Evolutionary conservation across 257 asterid species (phyloP), one percentile per base, ranked within the genome.

Genomic region (Solanum sejunctum): DNA sequence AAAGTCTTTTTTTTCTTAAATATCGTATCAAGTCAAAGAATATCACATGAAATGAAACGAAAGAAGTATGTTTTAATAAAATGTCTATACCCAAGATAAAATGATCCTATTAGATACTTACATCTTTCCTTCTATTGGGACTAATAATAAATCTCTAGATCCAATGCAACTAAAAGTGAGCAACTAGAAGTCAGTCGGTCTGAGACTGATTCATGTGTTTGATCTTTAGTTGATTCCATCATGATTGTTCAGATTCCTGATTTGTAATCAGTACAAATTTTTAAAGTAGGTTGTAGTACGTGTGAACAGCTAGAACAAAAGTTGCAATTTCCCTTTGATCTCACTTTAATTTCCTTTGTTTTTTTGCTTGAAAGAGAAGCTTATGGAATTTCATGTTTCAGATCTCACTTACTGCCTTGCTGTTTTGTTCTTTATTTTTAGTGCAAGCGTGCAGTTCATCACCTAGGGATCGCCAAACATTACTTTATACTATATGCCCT

Each of bases 391-490:
- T 26, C 39, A 51, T n/a, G 81, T 26, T 73, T 73, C 81, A 47
- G 15, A 51, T 77, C 82, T 75, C 26, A 11, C 13, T 36, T 73
- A 43, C 51, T 67, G 13, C 51, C 36, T 17, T 70, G 6, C 41
- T 73, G 7, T 73, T 21, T 73, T 47, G 4, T 73, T 73, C 58
- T 15, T 70, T 39, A 17, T 77, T 51, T 73, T 26, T 51, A 52
- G 64, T 77, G 61, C 26, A 77, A 77, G 82, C 82, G 82, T 77
- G 82, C 64, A 77, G 17, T 1, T 9, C 15, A 77, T 12, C 63
- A 84, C 66, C 89, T 93, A 80, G 98, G 98, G 95, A 93, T 93
- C 91, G 88, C 89, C 88, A 86, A 88, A 83, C 18, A 77, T 83
- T 45, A 82, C 82, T 77, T 81, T 89, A 7, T 73, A 39, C 47